Conservation (phyloP, 2,329 filamentous ascomycete species). For the Pleochaeta shiraiana region DNA sequence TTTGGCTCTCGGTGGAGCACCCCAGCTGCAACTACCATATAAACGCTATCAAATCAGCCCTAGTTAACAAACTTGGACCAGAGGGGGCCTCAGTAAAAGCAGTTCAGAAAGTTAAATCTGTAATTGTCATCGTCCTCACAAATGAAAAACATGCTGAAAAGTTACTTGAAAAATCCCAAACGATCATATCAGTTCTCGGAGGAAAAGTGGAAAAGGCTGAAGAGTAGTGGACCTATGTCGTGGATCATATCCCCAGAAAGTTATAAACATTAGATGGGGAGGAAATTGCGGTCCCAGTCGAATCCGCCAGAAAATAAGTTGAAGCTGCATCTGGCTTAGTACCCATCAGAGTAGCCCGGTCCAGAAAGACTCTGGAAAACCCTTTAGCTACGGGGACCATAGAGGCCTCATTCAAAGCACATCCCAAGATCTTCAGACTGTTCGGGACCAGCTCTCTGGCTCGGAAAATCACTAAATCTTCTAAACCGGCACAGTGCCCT, state of each 20-base stretch:
- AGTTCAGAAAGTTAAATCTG: neutral
- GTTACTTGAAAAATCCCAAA: too few relatives aligned
- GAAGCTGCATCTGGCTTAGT: neutral
- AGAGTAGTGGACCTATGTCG: neutral
- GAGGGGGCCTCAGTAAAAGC: neutral
- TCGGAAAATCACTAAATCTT: neutral
- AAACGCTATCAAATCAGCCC: neutral
- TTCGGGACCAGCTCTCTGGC: neutral
- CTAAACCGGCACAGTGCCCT: neutral
- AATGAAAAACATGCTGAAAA: too few relatives aligned
- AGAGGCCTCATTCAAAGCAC: neutral
- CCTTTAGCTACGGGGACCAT: neutral
- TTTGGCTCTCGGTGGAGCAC: neutral
- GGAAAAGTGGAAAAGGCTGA: neutral
- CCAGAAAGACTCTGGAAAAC: neutral
- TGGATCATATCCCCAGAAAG: neutral
- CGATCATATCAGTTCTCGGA: neutral
- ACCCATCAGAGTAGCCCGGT: neutral
- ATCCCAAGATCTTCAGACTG: neutral
- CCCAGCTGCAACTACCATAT: neutral
- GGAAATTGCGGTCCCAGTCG: neutral
- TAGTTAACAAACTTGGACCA: neutral
- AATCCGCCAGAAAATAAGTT: neutral
- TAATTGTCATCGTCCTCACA: too few relatives aligned
- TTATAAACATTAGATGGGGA: neutral